These are phyloP conservation scores for Amaranthus cruentus DNA, from an alignment of 148 eudicot genomes.

Conservation along the genomic window DNA sequence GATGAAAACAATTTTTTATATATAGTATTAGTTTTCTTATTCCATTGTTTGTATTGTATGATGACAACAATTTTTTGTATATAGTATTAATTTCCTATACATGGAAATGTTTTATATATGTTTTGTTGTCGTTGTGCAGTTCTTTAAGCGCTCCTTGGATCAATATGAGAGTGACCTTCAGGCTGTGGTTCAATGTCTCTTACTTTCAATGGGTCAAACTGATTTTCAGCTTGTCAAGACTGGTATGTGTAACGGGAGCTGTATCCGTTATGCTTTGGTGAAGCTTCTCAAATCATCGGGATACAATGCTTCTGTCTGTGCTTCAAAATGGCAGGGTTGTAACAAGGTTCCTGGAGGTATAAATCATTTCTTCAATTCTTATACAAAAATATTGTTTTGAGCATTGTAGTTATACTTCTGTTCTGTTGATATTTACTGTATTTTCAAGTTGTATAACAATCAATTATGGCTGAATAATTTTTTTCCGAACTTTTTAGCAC, in stretches of 20 bases:
- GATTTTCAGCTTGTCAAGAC: conserved; percentile 52
- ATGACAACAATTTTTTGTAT: too few species aligned
- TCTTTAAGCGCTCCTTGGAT: conserved; percentile 58
- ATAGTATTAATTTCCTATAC: neutral
- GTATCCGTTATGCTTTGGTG: conserved; percentile 62
- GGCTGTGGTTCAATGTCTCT: conserved; percentile 60
- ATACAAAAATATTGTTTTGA: neutral
- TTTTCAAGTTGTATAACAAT: neutral
- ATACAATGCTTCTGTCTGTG: conserved; percentile 84
- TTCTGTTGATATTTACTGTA: neutral
- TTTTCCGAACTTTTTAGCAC: neutral
- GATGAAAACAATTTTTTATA: neutral
- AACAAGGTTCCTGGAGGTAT: conserved; percentile 88
- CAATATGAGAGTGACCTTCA: conserved; percentile 59
- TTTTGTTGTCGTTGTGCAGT: conserved; percentile 36
- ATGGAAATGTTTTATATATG: neutral
- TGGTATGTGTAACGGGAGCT: conserved; percentile 69
- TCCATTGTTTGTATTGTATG: neutral
- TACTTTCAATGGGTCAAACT: conserved; percentile 47
- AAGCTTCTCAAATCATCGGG: conserved; percentile 83
- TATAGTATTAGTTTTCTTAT: neutral
- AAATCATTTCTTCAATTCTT: neutral
- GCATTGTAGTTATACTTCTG: neutral
- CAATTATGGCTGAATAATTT: neutral
- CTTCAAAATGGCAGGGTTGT: conserved; percentile 67